Conservation (phyloP, 2,329 filamentous ascomycete species). For the Trichoderma asperellum region DNA sequence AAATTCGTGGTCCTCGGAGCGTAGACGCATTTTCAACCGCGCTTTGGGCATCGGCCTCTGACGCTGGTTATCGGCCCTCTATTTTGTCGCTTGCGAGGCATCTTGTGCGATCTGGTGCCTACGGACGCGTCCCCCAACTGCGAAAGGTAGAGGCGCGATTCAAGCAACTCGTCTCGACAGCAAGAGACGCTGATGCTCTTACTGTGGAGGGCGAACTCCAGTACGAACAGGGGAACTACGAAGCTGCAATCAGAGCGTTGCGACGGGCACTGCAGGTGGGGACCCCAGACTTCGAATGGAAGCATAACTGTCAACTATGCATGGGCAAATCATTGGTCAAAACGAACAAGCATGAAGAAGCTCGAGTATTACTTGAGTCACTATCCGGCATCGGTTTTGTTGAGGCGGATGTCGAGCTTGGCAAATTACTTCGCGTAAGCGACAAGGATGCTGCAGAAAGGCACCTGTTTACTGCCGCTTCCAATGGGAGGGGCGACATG, state of each 20-base stretch:
- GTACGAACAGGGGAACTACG: constrained; percentile 34
- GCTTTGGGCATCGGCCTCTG: constrained; percentile 42
- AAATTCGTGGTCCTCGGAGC: constrained; percentile 25
- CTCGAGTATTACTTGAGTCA: constrained; percentile 33
- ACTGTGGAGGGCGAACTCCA: constrained; percentile 41
- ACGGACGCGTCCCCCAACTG: constrained; percentile 32
- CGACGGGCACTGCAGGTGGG: constrained; percentile 35
- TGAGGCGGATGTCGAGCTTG: constrained; percentile 39
- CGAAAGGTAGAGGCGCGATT: constrained; percentile 37
- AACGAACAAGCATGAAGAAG: constrained; percentile 34
- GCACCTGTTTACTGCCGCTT: constrained; percentile 37
- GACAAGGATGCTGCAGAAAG: constrained; percentile 35
- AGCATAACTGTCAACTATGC: constrained; percentile 34
- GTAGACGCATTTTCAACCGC: constrained; percentile 32
- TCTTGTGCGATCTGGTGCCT: constrained; percentile 33
- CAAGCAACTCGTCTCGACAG: constrained; percentile 37
- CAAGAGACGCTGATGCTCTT: constrained; percentile 43
- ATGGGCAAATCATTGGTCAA: constrained; percentile 36
- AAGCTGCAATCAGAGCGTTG: constrained; percentile 33
- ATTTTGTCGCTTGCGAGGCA: constrained; percentile 38
- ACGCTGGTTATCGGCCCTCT: constrained; percentile 38
- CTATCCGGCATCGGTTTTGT: constrained; percentile 33
- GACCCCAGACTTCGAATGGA: constrained; percentile 37
- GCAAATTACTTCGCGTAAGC: constrained; percentile 33
- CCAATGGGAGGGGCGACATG: constrained; percentile 34